A percentile compares a stretch with the other conserved stretches of the same genome.
Evolutionary conservation across 2,329 filamentous ascomycete genomes (phyloP).

Genomic region (Fusarium sterilihyphosum): DNA sequence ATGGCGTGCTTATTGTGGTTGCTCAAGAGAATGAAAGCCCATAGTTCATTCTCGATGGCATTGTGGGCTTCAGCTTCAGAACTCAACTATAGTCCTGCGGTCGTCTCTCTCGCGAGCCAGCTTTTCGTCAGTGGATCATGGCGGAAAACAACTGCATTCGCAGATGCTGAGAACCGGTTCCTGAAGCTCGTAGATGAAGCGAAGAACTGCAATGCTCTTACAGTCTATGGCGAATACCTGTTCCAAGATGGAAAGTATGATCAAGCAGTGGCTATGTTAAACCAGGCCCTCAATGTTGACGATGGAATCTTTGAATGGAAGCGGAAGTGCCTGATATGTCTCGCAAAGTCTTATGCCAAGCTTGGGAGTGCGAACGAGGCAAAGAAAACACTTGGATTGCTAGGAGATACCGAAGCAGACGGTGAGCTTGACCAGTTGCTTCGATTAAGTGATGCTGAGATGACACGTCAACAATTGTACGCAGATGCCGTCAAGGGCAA

Average conservation of each 20-base stretch:
- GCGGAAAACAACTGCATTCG: constrained; percentile 24
- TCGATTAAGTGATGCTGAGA: constrained; percentile 30
- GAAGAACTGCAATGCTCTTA: constrained; percentile 50
- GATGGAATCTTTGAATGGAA: constrained; percentile 43
- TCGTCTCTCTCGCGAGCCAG: constrained; percentile 42
- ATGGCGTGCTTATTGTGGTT: constrained; percentile 43
- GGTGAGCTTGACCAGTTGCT: constrained; percentile 43
- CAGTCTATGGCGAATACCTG: constrained; percentile 46
- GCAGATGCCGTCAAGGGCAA: constrained; percentile 40
- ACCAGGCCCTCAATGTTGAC: constrained; percentile 39
- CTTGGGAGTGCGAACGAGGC: constrained; percentile 40
- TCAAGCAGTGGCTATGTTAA: constrained; percentile 34
- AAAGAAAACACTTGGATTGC: constrained; percentile 29
- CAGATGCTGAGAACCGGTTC: constrained; percentile 43
- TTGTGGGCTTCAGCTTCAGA: constrained; percentile 49
- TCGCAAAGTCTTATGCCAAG: constrained; percentile 41
- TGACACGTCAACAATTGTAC: constrained; percentile 42
- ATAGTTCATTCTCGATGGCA: constrained; percentile 27
- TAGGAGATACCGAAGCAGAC: constrained; percentile 42
- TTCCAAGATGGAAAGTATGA: constrained; percentile 38
- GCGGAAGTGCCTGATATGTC: constrained; percentile 37
- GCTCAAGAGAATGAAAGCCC: background rate
- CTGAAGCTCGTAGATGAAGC: constrained; percentile 43
- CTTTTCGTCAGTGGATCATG: constrained; percentile 37
- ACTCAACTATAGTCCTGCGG: constrained; percentile 44